Evolutionary conservation across 768 basidiomycete species (phyloP).

Genomic region (Lactarius psammicola): DNA sequence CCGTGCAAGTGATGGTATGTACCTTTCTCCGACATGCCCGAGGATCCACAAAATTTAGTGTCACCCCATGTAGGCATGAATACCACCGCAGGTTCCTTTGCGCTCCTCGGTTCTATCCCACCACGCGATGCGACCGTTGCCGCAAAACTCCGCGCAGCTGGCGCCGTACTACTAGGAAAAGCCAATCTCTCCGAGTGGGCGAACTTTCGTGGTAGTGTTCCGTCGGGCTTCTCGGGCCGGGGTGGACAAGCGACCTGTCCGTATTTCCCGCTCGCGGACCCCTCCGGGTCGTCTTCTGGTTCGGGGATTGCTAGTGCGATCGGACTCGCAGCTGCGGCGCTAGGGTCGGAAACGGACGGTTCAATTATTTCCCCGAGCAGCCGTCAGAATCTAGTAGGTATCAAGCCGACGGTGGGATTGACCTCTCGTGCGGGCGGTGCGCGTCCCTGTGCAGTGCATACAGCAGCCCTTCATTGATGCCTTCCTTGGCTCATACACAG

Average conservation of each 20-base stretch:
- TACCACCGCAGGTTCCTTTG: constrained; percentile 39
- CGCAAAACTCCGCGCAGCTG: constrained; percentile 36
- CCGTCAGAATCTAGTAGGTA: constrained; percentile 55
- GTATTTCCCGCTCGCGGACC: constrained; percentile 45
- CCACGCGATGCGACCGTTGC: constrained; percentile 39
- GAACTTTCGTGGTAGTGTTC: constrained; percentile 38
- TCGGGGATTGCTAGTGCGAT: constrained; percentile 42
- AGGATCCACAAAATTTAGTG: constrained; percentile 32
- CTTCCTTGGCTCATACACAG: no score
- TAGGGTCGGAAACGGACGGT: constrained; percentile 51
- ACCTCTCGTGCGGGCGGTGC: constrained; percentile 59
- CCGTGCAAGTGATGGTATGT: constrained; percentile 33
- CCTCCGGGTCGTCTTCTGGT: constrained; percentile 45
- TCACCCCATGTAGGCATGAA: constrained; percentile 37
- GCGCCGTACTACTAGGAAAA: constrained; percentile 44
- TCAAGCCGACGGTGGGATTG: constrained; percentile 59
- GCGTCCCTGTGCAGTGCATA: constrained; percentile 7
- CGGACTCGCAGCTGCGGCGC: constrained; percentile 44
- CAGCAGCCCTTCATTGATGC: not conserved
- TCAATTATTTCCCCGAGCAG: constrained; percentile 47
- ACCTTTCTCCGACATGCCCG: not conserved
- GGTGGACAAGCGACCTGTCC: constrained; percentile 46
- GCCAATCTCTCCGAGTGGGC: constrained; percentile 46
- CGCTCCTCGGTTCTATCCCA: constrained; percentile 37
- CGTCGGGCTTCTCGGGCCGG: constrained; percentile 46